phyloP scores from a whole-genome alignment of 2,329 filamentous ascomycete genomes.

The Conoideocrella luteorostrata region DNA sequence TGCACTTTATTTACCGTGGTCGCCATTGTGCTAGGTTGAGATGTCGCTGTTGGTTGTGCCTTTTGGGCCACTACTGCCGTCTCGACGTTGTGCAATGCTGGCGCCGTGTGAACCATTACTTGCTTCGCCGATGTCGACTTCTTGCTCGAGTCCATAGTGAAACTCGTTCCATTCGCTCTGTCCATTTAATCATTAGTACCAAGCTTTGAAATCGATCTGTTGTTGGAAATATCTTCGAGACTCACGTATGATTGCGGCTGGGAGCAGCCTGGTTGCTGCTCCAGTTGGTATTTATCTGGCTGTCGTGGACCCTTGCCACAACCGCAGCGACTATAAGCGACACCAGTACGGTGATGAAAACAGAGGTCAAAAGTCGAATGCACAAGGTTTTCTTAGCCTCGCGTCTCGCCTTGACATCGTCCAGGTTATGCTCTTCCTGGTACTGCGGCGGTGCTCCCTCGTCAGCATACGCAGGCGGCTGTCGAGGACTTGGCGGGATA shows the following conservation, averaged over 20 bases:
- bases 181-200: no score
- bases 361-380: constrained; percentile 16
- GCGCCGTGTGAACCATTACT: not conserved
- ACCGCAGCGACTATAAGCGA: constrained; percentile 18
- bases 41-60: not conserved
- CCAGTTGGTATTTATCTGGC: not conserved
- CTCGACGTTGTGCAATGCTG: not conserved
- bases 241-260: not conserved
- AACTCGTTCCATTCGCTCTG: constrained; percentile 7
- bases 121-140: not conserved
- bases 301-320: constrained; percentile 15
- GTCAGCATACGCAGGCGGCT: constrained; percentile 15
- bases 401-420: constrained; percentile 8
- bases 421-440: constrained; percentile 7
- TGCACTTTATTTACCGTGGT: not conserved
- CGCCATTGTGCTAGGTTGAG: not conserved
- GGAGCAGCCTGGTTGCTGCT: constrained; percentile 5
- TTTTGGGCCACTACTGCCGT: not conserved
- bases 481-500: constrained; percentile 8
- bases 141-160: constrained; percentile 8
- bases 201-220: no score
- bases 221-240: no score
- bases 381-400: constrained; percentile 13
- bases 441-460: constrained; percentile 14
- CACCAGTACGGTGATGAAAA: constrained; percentile 18